Percentiles rank a stretch among this genome's conserved stretches.
These are phyloP conservation scores for Phytophthora sp. DNA, from an alignment of 352 stramenopile species.

Conservation along the genomic window DNA sequence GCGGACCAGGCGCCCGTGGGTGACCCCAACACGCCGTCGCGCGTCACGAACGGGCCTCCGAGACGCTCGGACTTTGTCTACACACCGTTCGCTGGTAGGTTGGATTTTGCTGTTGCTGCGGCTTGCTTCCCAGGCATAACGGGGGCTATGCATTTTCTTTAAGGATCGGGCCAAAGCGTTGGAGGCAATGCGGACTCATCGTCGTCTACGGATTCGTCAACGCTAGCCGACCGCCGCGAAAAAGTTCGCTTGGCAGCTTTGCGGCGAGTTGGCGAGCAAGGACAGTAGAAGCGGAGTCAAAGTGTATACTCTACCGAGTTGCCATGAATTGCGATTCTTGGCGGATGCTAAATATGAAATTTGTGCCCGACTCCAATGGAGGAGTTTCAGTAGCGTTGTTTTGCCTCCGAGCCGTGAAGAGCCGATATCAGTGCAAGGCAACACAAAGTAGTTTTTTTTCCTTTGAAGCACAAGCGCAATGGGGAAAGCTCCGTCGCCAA, in stretches of 20 bases:
- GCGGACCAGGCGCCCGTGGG: constrained; percentile 69
- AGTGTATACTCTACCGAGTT: not conserved
- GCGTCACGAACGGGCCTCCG: constrained; percentile 14
- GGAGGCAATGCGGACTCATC: constrained; percentile 23
- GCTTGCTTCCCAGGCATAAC: not conserved
- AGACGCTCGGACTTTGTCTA: constrained; percentile 55
- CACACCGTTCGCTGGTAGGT: constrained; percentile 65
- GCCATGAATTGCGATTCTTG: not conserved
- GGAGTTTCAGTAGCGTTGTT: constrained; percentile 21
- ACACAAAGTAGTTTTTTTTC: too few relatives aligned
- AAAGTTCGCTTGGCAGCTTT: constrained; percentile 70
- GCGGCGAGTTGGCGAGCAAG: constrained; percentile 45
- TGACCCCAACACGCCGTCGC: constrained; percentile 28
- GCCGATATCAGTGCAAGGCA: too few relatives aligned
- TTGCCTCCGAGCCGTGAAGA: constrained; percentile 9
- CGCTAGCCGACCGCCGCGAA: constrained; percentile 63
- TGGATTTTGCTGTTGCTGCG: not conserved
- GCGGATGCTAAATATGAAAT: constrained; percentile 35
- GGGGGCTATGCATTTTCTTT: not conserved
- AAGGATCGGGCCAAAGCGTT: constrained; percentile 57
- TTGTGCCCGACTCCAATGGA: not conserved
- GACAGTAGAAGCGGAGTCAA: constrained; percentile 13
- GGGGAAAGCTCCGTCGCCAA: constrained; percentile 42
- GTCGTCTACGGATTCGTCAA: constrained; percentile 25
- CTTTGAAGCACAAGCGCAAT: too few relatives aligned